A percentile compares a stretch with the other conserved stretches of the same genome.
These are phyloP conservation scores for Massospora cicadina DNA, from an alignment of 371 early-diverging fungal species.

Conservation along the genomic window DNA sequence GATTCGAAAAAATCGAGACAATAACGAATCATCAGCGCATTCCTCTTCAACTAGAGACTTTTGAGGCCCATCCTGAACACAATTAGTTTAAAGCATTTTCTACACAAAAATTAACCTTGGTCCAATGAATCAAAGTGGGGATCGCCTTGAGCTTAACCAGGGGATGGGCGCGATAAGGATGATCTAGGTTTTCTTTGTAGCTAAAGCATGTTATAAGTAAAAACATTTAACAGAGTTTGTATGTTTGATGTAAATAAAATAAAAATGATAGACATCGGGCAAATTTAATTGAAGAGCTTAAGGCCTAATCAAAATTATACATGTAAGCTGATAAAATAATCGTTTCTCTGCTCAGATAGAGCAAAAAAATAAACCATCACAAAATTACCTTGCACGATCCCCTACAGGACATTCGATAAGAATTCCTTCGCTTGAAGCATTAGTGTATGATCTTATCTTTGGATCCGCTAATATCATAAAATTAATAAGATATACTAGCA, in stretches of 20 bases:
- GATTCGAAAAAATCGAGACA: no score
- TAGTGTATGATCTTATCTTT: slow-evolving; percentile 20
- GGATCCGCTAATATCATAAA: slow-evolving; percentile 29
- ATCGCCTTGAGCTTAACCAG: slow-evolving; percentile 23
- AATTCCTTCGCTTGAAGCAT: slow-evolving; percentile 17
- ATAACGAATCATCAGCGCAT: slow-evolving; percentile 20
- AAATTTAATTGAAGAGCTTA: no score
- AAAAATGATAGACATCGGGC: no score
- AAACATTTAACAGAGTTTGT: not conserved
- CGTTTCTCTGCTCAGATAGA: no score
- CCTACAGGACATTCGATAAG: slow-evolving; percentile 32
- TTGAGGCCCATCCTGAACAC: slow-evolving; percentile 20
- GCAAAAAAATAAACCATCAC: no score
- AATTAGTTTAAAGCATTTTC: not conserved
- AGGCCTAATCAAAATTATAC: no score
- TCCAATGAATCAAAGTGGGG: slow-evolving; percentile 33
- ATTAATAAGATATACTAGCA: no score
- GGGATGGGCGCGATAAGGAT: slow-evolving; percentile 22
- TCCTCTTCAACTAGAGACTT: slow-evolving; percentile 25
- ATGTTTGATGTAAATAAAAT: not conserved
- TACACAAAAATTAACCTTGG: slow-evolving; percentile 18
- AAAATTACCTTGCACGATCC: slow-evolving; percentile 17
- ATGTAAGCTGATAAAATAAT: no score
- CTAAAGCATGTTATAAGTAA: slow-evolving; percentile 6
- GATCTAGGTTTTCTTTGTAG: slow-evolving; percentile 20